Percentiles rank a stretch among this genome's conserved stretches.
Evolutionary conservation across 2,329 filamentous ascomycete species (phyloP).

Genomic region (Aspergillus ustus): DNA sequence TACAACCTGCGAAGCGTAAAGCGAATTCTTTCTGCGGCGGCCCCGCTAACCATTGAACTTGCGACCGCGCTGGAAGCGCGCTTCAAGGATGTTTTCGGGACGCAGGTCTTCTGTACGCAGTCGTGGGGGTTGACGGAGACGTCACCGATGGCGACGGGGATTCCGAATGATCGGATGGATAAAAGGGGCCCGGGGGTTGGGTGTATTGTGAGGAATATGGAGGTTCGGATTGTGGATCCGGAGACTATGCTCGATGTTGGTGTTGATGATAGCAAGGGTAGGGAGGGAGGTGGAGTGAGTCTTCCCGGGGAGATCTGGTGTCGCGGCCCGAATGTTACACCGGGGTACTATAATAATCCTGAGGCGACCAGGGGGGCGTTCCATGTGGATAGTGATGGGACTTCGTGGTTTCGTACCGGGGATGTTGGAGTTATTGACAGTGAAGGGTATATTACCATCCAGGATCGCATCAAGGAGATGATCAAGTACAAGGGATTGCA

Average conservation of each 20-base stretch:
- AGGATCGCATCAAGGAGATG: constrained; percentile 27
- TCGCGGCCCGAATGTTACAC: constrained; percentile 22
- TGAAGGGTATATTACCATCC: constrained; percentile 20
- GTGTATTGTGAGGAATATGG: constrained; percentile 4
- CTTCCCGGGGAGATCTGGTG: constrained; percentile 22
- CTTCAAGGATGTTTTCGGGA: neutral
- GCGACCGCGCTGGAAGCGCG: neutral
- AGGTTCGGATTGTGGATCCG: constrained; percentile 4
- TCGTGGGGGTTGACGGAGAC: constrained; percentile 11
- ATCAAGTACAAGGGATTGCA: constrained; percentile 35
- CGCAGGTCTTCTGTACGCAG: constrained; percentile 8
- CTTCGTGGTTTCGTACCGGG: constrained; percentile 24
- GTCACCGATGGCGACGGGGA: constrained; percentile 4
- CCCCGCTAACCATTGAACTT: constrained; percentile 2
- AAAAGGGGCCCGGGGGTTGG: neutral
- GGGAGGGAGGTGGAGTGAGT: neutral
- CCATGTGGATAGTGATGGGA: constrained; percentile 13
- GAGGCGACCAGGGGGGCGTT: constrained; percentile 18
- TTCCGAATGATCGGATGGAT: constrained; percentile 10
- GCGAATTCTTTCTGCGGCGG: constrained; percentile 1
- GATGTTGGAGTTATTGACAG: constrained; percentile 23
- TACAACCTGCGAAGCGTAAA: constrained; percentile 1
- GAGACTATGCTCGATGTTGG: constrained; percentile 5
- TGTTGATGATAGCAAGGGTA: too few relatives aligned
- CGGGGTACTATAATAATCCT: constrained; percentile 22